Percentiles rank a stretch among this genome's conserved stretches.
phyloP scores from a whole-genome alignment of 176 grass and related monocot genomes.

The Tillandsia leiboldiana region DNA sequence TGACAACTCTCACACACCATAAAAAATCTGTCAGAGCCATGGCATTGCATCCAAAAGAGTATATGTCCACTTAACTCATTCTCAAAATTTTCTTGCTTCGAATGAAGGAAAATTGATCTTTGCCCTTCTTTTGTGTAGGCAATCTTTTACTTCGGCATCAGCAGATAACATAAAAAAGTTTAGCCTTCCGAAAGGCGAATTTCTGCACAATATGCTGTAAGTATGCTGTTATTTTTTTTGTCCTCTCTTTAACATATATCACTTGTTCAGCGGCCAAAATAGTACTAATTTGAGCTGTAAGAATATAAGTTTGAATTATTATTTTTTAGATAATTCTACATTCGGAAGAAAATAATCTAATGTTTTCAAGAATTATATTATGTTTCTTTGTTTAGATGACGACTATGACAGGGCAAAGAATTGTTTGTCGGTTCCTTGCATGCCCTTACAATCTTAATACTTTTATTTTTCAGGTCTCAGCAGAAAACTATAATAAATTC shows the following conservation, averaged over 20 bases:
- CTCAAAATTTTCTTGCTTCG: not conserved
- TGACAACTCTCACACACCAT: constrained; percentile 92
- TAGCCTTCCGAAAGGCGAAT: constrained; percentile 85
- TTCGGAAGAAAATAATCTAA: too few relatives aligned
- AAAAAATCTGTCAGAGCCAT: constrained; percentile 96
- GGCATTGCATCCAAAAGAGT: constrained; percentile 95
- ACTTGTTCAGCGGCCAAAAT: too few relatives aligned
- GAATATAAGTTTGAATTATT: too few relatives aligned
- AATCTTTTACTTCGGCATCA: constrained; percentile 86
- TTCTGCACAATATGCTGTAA: constrained; percentile 97
- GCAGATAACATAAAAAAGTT: constrained; percentile 98
- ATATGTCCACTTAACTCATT: constrained; percentile 24
- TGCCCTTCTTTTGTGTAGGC: constrained; percentile 36
- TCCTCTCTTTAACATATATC: too few relatives aligned
- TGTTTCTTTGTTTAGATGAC: too few relatives aligned
- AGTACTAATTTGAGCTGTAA: too few relatives aligned
- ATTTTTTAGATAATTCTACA: too few relatives aligned
- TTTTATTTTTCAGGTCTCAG: constrained; percentile 52
- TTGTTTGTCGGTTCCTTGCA: not conserved
- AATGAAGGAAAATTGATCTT: constrained; percentile 2
- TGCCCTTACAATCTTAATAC: not conserved
- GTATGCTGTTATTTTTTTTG: constrained; percentile 17
- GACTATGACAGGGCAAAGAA: too few relatives aligned
- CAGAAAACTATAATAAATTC: constrained; percentile 97
- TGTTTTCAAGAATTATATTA: too few relatives aligned